Base-by-base conservation (phyloP, 2,329 filamentous ascomycete genomes). In the Trichoderma semiorbis region DNA sequence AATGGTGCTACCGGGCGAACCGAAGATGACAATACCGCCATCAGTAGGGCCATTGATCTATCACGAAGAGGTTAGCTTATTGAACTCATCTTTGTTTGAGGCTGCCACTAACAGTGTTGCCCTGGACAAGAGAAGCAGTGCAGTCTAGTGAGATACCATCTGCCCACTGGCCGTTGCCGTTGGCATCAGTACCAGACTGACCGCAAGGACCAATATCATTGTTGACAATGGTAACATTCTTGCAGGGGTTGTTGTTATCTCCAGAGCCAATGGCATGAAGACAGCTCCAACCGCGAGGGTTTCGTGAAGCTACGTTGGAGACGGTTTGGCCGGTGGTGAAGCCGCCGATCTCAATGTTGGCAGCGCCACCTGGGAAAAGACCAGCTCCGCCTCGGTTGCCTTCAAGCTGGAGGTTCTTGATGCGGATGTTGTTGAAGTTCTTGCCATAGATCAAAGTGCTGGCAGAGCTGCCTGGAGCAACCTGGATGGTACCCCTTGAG, bases 331-430 rank as follows among this genome's bases (percentile, higher is more conserved):
- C 76, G 0, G 72, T 72, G 8, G 75, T 72, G 11, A 66, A 50
- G 26, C 75, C 75, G 28, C 76, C 76, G 61, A 78, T 75, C 68
- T 79, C 77, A 21, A 79, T 76, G 65, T 77, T 74, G 26, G 78
- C 78, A 24, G 78, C 78, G 34, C 74, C 74, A 5, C 74, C 74
- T 24, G 73, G 70, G 28, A 78, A 55, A n/a, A 72, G 72, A 7
- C 73, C 74, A 11, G 77, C 76, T 12, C 74, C 74, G 5, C 64
- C 73, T 43, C 76, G 58, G 70, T 77, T 77, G 32, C 76, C 76
- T 36, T 78, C 76, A 26, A 78, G 64, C 62, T 77, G 76, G 16
- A 78, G 62, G 66, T 77, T 78, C 32, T 72, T 73, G 55, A 78
- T 74, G n/a, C 71, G 71, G 57, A 77, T 72, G 34, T 72, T 63